Evolutionary conservation across 2,329 filamentous ascomycete species (phyloP).

Genomic region (Aureobasidium melanogenum): DNA sequence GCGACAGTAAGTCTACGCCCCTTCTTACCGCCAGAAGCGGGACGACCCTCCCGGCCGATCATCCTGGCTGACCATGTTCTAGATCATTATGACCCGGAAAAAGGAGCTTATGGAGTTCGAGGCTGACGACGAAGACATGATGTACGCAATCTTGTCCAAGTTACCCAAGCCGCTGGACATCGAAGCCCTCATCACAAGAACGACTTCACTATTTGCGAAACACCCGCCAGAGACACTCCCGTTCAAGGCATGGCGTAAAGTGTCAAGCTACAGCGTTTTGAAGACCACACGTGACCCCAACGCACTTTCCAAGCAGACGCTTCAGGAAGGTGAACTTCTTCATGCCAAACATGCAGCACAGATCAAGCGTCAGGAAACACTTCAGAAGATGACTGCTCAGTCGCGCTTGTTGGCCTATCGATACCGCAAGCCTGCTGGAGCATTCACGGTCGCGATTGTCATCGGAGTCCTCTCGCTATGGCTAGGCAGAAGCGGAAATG

Average conservation of each 20-base stretch:
- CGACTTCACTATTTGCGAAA: slow-evolving; percentile 53
- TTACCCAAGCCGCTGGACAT: slow-evolving; percentile 73
- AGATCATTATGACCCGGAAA: slow-evolving; percentile 72
- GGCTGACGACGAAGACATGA: slow-evolving; percentile 72
- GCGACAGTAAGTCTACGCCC: slow-evolving; percentile 43
- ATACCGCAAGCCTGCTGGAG: slow-evolving; percentile 57
- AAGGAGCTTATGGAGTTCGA: slow-evolving; percentile 80
- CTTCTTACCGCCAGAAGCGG: neutral
- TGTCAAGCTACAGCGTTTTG: slow-evolving; percentile 70
- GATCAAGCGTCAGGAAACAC: slow-evolving; percentile 56
- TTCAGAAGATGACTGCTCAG: slow-evolving; percentile 38
- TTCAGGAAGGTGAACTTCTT: slow-evolving; percentile 56
- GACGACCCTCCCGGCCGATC: neutral
- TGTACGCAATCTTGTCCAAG: slow-evolving; percentile 80
- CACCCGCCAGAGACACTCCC: slow-evolving; percentile 66
- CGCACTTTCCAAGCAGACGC: slow-evolving; percentile 44
- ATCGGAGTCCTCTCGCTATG: slow-evolving; percentile 62
- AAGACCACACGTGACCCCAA: slow-evolving; percentile 63
- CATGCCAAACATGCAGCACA: slow-evolving; percentile 66
- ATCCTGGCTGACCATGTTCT: slow-evolving; percentile 6
- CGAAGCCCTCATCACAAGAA: slow-evolving; percentile 62
- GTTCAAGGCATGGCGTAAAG: slow-evolving; percentile 55
- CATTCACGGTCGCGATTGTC: slow-evolving; percentile 46
- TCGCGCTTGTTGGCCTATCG: slow-evolving; percentile 43
- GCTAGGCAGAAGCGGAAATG: slow-evolving; percentile 34